Percentiles rank a stretch among this genome's conserved stretches.
phyloP scores from a whole-genome alignment of 2,329 filamentous ascomycete genomes.

The Beauveria medogensis region DNA sequence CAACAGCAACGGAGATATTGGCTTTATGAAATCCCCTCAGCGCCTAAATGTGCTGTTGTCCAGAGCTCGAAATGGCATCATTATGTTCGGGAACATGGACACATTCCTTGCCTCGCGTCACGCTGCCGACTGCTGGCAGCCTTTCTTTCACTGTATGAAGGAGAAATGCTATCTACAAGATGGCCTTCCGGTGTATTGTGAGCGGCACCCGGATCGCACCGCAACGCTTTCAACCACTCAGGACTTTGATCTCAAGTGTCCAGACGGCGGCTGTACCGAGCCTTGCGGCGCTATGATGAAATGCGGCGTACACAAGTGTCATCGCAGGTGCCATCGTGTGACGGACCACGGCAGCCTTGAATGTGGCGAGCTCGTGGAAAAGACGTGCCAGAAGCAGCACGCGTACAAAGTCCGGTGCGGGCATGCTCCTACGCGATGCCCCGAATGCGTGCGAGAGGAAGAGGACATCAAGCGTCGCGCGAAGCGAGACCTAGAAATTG shows the following conservation, averaged over 20 bases:
- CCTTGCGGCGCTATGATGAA: constrained; percentile 45
- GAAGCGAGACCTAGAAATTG: constrained; percentile 41
- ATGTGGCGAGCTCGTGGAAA: constrained; percentile 29
- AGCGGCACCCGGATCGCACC: constrained; percentile 45
- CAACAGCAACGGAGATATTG: constrained; percentile 56
- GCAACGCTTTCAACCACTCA: constrained; percentile 38
- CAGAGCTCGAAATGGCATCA: constrained; percentile 54
- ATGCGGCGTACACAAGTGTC: constrained; percentile 54
- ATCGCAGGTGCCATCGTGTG: constrained; percentile 53
- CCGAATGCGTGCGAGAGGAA: constrained; percentile 43
- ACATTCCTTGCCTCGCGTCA: constrained; percentile 53
- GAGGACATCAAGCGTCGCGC: constrained; percentile 33
- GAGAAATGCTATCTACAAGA: constrained; percentile 44
- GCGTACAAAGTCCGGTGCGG: constrained; percentile 39
- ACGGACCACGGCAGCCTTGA: constrained; percentile 44
- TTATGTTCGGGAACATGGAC: constrained; percentile 62
- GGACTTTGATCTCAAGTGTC: constrained; percentile 55
- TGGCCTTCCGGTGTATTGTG: constrained; percentile 53
- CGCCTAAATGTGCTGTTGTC: constrained; percentile 64
- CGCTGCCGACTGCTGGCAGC: constrained; percentile 39
- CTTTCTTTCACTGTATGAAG: constrained; percentile 49
- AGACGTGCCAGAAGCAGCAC: constrained; percentile 45
- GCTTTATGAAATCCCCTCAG: constrained; percentile 54
- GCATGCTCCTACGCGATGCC: constrained; percentile 32
- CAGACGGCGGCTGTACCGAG: constrained; percentile 61